Evolutionary conservation across 2,329 filamentous ascomycete species (phyloP).

Genomic region (Colletotrichum horii): DNA sequence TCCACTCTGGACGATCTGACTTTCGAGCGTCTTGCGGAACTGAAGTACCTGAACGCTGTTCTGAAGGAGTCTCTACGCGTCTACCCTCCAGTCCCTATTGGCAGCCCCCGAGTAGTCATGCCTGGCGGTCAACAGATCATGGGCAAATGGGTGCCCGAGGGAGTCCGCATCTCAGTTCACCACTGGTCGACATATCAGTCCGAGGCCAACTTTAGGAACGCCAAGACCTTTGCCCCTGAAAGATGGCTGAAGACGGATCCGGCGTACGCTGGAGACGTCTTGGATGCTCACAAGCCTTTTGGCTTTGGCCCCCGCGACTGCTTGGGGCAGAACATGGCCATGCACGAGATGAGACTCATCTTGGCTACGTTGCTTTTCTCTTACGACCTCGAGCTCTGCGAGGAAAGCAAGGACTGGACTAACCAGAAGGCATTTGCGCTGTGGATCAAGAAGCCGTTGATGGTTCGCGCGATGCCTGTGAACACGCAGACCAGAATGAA

Average conservation of each 20-base stretch:
- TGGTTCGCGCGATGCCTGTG: neutral
- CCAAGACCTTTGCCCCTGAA: constrained; percentile 36
- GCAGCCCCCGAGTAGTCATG: constrained; percentile 31
- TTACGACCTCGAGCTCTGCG: neutral
- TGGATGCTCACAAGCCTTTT: constrained; percentile 57
- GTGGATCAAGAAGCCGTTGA: constrained; percentile 12
- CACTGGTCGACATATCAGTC: constrained; percentile 50
- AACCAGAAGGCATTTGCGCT: constrained; percentile 1
- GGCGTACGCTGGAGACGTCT: neutral
- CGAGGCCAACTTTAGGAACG: constrained; percentile 42
- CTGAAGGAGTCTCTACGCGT: constrained; percentile 47
- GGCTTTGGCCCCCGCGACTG: constrained; percentile 58
- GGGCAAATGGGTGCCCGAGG: constrained; percentile 34
- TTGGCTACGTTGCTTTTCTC: constrained; percentile 29
- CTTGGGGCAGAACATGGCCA: constrained; percentile 60
- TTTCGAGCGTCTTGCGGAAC: constrained; percentile 29
- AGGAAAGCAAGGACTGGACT: neutral
- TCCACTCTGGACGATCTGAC: constrained; percentile 38
- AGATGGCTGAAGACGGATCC: constrained; percentile 12
- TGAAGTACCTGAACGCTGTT: constrained; percentile 43
- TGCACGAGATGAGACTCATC: constrained; percentile 57
- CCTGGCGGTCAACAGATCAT: constrained; percentile 35
- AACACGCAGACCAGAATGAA: neutral
- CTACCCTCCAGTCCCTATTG: constrained; percentile 35
- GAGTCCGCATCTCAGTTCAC: constrained; percentile 34